Evolutionary conservation across 2,329 filamentous ascomycete genomes (phyloP).

Genomic region (Neospermospora avenae): DNA sequence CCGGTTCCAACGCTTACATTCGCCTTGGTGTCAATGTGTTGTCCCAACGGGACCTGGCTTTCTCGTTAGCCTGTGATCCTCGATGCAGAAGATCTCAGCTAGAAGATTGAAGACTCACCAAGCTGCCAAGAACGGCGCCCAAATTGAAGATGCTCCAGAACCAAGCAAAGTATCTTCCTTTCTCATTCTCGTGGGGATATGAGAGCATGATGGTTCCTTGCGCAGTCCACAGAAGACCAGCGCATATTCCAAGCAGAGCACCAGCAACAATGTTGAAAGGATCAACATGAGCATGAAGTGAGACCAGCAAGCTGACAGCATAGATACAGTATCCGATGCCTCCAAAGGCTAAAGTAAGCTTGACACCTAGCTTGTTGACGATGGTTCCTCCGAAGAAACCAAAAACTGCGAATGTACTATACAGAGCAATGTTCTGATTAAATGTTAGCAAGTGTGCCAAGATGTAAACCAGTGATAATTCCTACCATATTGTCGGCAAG

Average conservation of each 20-base stretch:
- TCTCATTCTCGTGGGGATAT: conserved; percentile 76
- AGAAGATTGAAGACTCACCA: conserved; percentile 39
- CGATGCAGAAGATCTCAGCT: neutral
- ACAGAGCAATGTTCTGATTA: conserved; percentile 41
- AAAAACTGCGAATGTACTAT: conserved; percentile 52
- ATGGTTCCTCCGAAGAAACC: conserved; percentile 73
- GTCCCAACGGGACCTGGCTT: conserved; percentile 63
- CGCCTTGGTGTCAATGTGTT: conserved; percentile 61
- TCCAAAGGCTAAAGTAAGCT: conserved; percentile 64
- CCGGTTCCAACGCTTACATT: conserved; percentile 61
- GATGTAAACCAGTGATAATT: neutral
- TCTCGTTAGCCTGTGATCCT: conserved; percentile 5
- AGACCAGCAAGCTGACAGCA: conserved; percentile 66
- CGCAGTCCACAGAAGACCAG: conserved; percentile 77
- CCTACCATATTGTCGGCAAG: conserved; percentile 48
- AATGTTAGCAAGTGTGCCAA: neutral
- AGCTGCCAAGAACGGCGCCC: conserved; percentile 80
- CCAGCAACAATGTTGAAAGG: conserved; percentile 77
- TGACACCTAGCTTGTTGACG: conserved; percentile 72
- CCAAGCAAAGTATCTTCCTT: conserved; percentile 84
- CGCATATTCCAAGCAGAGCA: conserved; percentile 72
- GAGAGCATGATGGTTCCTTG: conserved; percentile 88
- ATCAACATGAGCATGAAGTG: conserved; percentile 62
- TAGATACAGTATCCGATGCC: conserved; percentile 77
- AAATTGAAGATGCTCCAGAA: conserved; percentile 97